Conservation (phyloP, 768 basidiomycete genomes). For the Fomitopsis pulvina region DNA sequence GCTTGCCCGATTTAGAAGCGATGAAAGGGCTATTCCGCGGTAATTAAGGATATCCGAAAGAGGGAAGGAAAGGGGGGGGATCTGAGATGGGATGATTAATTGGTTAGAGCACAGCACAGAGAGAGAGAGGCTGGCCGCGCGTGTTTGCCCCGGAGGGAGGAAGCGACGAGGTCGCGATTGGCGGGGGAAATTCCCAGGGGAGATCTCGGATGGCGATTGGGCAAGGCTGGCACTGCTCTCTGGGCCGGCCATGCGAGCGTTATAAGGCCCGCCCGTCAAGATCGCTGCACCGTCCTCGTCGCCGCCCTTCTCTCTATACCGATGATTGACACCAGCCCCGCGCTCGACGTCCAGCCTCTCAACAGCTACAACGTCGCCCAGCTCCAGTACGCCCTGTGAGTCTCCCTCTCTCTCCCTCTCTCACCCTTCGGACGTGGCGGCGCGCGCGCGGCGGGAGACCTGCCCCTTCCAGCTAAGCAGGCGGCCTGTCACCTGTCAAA, state of each 20-base stretch:
- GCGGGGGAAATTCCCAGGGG: constrained; percentile 7
- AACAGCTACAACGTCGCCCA: constrained; percentile 58
- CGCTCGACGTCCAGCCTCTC: constrained; percentile 32
- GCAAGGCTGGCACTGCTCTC: background rate
- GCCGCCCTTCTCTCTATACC: constrained; percentile 5
- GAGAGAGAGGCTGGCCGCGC: background rate
- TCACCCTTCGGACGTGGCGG: constrained; percentile 13
- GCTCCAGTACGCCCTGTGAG: constrained; percentile 55
- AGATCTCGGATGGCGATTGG: constrained; percentile 7
- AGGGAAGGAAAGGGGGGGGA: background rate
- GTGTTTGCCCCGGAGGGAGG: background rate
- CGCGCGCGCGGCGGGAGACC: background rate
- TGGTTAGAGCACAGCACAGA: constrained; percentile 8
- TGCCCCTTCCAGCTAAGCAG: background rate
- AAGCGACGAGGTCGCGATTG: background rate
- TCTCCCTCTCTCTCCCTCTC: too few species aligned
- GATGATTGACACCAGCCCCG: constrained; percentile 48
- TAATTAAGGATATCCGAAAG: constrained; percentile 7
- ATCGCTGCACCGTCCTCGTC: constrained; percentile 1
- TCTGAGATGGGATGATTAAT: background rate
- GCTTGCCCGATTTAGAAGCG: too few species aligned
- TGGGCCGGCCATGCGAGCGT: background rate
- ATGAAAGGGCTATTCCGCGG: too few species aligned
- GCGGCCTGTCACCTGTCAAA: background rate
- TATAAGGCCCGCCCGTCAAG: constrained; percentile 11